These are phyloP conservation scores for Theobroma grandiflorum DNA, from an alignment of 441 rosid genomes.

Conservation along the genomic window DNA sequence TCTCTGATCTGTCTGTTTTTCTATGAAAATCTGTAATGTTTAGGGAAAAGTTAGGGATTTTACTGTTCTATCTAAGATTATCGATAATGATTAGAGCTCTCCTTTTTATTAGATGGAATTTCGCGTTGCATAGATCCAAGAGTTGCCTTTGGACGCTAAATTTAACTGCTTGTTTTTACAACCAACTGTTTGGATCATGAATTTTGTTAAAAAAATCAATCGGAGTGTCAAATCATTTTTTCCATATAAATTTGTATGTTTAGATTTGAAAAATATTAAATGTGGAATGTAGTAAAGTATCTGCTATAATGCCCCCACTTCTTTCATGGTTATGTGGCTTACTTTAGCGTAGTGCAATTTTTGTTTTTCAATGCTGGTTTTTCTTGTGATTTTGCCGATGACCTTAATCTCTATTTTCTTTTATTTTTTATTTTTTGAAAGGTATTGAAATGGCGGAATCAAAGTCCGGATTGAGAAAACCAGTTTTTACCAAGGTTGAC, in stretches of 20 bases:
- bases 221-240: neutral
- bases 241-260: neutral
- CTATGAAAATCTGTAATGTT: neutral
- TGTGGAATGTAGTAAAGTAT: neutral
- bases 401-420: neutral
- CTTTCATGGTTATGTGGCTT: neutral
- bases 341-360: neutral
- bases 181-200: neutral
- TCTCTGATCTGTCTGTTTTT: neutral
- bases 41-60: slow-evolving; percentile 9
- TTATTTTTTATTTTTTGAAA: neutral
- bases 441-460: slow-evolving; percentile 66
- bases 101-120: neutral
- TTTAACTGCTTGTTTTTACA: neutral
- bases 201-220: neutral
- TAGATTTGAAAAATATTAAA: neutral
- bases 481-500: slow-evolving; percentile 78
- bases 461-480: slow-evolving; percentile 74
- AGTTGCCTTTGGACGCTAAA: neutral
- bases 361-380: neutral
- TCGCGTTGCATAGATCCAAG: neutral
- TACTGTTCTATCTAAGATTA: slow-evolving; percentile 6
- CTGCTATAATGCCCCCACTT: neutral
- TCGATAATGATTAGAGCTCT: neutral
- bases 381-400: neutral